These are phyloP conservation scores for Ambrosia hybrid DNA, from an alignment of 140 eudicot species.

Conservation along the genomic window DNA sequence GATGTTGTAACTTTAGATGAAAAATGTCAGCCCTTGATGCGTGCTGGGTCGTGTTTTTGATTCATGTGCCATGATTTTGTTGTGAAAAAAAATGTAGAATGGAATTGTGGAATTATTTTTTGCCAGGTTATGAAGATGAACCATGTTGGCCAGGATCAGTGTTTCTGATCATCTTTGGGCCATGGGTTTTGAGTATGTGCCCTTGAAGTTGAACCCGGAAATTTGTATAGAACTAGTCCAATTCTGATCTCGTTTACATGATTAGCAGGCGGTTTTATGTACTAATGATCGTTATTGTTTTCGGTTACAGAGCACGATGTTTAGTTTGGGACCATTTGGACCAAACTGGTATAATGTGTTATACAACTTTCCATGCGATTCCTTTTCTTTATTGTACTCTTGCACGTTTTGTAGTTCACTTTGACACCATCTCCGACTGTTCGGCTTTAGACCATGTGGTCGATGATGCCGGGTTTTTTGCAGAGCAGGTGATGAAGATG, in stretches of 20 bases:
- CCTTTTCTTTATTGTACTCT: too few relatives aligned
- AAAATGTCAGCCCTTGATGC: background rate
- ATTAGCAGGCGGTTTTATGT: background rate
- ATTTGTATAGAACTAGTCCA: conserved; percentile 31
- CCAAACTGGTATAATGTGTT: too few relatives aligned
- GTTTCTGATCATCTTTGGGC: conserved; percentile 18
- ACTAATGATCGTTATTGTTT: background rate
- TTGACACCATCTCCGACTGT: too few relatives aligned
- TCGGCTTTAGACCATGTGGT: too few relatives aligned
- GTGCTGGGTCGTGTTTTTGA: background rate
- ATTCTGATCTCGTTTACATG: background rate
- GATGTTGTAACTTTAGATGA: conserved; percentile 71
- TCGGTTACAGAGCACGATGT: background rate
- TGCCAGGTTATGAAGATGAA: conserved; percentile 28
- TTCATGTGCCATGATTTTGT: conserved; percentile 24
- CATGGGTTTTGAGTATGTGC: conserved; percentile 24
- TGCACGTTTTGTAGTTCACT: too few relatives aligned
- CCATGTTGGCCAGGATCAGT: conserved; percentile 17
- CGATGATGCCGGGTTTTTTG: too few relatives aligned
- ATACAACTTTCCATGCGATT: too few relatives aligned
- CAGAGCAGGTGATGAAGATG: too few relatives aligned
- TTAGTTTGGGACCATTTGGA: too few relatives aligned
- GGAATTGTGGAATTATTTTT: conserved; percentile 19
- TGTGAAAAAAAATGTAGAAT: conserved; percentile 24
- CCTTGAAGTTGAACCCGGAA: conserved; percentile 17